Evolutionary conservation across 768 basidiomycete genomes (phyloP).

Genomic region (Rhizopogon sp.): DNA sequence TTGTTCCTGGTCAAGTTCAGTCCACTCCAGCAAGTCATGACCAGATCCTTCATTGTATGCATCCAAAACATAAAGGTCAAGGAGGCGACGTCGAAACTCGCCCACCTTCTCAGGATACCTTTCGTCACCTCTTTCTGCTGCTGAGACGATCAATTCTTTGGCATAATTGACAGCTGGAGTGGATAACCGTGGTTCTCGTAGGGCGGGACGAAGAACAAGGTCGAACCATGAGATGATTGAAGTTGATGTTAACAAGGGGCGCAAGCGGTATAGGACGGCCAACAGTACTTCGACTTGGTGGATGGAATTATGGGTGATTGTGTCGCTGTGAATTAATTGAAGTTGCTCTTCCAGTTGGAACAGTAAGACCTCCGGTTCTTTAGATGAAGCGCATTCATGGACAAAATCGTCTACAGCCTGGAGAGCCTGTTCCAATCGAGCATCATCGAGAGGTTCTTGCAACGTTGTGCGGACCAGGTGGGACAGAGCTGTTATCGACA

Average conservation of each 20-base stretch:
- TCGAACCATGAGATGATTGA: conserved; percentile 84
- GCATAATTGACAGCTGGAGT: conserved; percentile 56
- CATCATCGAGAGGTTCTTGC: conserved; percentile 47
- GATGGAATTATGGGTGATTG: conserved; percentile 58
- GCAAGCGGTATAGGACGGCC: conserved; percentile 57
- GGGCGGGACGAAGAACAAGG: conserved; percentile 67
- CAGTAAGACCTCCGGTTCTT: conserved; percentile 39
- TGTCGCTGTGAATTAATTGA: conserved; percentile 54
- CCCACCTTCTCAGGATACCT: conserved; percentile 44
- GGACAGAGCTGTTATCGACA: conserved; percentile 34
- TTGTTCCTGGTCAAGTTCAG: conserved; percentile 57
- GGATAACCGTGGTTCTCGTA: conserved; percentile 69
- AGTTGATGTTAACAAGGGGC: conserved; percentile 53
- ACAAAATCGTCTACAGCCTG: conserved; percentile 52
- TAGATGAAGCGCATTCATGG: conserved; percentile 40
- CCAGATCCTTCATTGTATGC: conserved; percentile 72
- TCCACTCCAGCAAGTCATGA: conserved; percentile 72
- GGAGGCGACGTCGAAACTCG: conserved; percentile 62
- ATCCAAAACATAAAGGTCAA: conserved; percentile 76
- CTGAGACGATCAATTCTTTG: conserved; percentile 65
- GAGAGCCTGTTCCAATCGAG: conserved; percentile 45
- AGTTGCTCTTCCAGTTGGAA: conserved; percentile 62
- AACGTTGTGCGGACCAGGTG: conserved; percentile 57
- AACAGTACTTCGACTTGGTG: conserved; percentile 66
- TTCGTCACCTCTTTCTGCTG: conserved; percentile 46